Evolutionary conservation across 352 stramenopile species (phyloP), one percentile per base, ranked within the genome.

Genomic region (Phytophthora hybrid): DNA sequence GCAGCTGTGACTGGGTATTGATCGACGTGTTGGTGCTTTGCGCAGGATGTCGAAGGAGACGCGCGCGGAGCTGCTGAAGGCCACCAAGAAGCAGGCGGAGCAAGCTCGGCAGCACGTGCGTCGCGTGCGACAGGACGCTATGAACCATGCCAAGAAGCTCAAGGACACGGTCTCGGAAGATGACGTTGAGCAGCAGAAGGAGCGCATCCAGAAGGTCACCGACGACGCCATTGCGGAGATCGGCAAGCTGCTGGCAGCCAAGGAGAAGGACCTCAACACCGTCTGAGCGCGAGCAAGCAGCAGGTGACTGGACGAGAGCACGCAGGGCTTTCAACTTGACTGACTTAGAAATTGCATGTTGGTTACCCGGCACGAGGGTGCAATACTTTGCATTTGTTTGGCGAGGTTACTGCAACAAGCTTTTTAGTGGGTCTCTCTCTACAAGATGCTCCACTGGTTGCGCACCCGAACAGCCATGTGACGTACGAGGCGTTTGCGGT

Each of bases 361-460:
- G 16, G 26, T 41, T 66, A 55, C 39, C 55, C 21, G 49, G 44
- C 63, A 64, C 67, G 55, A 59, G 5, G 44, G 11, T 57, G 39
- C 49, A 66, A 37, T 71, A 52, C 29, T 55, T 72, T 68, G 55
- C 52, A 57, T 73, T 63, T 69, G 32, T 57, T 49, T 71, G 51
- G 31, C 63, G 16, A 34, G 21, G 16, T 49, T 31, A 14, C 46
- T 59, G 57, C 68, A 63, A 60, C 46, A 71, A 18, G 52, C 29
- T 51, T 58, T 26, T 54, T 59, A 39, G n/a, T 63, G n/a, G n/a
- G 44, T 69, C 51, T 31, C n/a, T 80, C 75, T 91, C 23, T 26
- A 96, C 69, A 97, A 78, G 47, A 98, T 86, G 63, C 91, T 94
- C 92, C 92, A 98, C 72, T 93, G 79, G 82, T 98, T 98, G 67